These are phyloP conservation scores for Xylariaceae sp. DNA, from an alignment of 2,329 filamentous ascomycete species.

Conservation along the genomic window DNA sequence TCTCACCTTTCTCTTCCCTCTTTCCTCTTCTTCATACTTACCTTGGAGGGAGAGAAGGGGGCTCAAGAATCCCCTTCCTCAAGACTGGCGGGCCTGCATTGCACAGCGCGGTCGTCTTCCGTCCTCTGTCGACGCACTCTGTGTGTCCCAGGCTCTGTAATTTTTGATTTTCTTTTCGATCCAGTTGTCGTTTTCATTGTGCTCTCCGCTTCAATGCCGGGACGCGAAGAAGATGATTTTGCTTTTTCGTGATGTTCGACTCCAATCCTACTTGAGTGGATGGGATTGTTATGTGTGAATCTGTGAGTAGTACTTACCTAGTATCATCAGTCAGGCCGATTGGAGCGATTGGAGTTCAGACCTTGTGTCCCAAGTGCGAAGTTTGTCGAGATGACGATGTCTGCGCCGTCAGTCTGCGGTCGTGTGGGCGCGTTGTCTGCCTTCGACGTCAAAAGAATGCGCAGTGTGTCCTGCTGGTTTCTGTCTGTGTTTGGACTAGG, in stretches of 20 bases:
- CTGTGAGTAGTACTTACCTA: background rate
- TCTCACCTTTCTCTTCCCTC: background rate
- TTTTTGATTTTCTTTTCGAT: slow-evolving; percentile 12
- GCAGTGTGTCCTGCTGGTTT: background rate
- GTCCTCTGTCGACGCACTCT: slow-evolving; percentile 14
- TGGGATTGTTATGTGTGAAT: too few species aligned
- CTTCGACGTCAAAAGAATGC: background rate
- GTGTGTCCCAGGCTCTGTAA: slow-evolving; percentile 14
- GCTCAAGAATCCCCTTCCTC: slow-evolving; percentile 12
- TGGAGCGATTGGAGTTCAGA: too few species aligned
- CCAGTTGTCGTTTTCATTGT: slow-evolving; percentile 9
- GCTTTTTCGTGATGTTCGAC: too few species aligned
- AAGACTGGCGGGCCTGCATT: slow-evolving; percentile 14
- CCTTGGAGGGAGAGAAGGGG: slow-evolving; percentile 14
- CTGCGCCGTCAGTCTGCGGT: too few species aligned
- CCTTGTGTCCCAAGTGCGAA: too few species aligned
- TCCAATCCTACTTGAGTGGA: too few species aligned
- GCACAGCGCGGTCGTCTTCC: slow-evolving; percentile 14
- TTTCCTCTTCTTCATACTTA: slow-evolving; percentile 13
- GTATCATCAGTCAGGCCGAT: too few species aligned
- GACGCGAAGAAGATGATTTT: slow-evolving; percentile 10
- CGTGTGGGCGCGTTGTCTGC: too few species aligned
- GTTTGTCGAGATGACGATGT: too few species aligned
- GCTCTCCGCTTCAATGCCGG: slow-evolving; percentile 5
- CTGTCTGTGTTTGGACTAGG: too few species aligned